These are phyloP conservation scores for Pleochaeta shiraiana DNA, from an alignment of 2,329 filamentous ascomycete genomes.

Conservation along the genomic window DNA sequence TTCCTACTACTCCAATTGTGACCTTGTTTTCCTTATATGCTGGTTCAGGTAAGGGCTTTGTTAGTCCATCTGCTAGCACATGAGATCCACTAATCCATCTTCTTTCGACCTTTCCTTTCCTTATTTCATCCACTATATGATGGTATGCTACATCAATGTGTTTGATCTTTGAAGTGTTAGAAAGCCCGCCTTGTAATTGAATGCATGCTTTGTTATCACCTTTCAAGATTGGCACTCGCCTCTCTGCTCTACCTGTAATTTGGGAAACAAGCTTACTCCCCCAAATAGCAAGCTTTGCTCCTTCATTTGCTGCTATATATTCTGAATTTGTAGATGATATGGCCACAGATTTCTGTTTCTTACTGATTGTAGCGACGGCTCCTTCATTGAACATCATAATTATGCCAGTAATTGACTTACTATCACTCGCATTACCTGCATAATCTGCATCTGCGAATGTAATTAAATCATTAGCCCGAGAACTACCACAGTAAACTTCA, in stretches of 20 bases:
- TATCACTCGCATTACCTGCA: neutral
- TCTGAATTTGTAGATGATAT: neutral
- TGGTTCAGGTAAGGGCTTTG: neutral
- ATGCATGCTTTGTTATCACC: neutral
- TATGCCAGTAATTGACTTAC: neutral
- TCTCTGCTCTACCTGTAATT: neutral
- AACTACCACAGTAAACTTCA: neutral
- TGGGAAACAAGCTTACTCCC: neutral
- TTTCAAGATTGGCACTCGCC: neutral
- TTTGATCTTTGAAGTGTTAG: neutral
- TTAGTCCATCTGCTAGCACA: neutral
- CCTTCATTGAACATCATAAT: neutral
- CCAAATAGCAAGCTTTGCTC: neutral
- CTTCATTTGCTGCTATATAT: neutral
- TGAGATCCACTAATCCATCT: neutral
- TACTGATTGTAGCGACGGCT: neutral
- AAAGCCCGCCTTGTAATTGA: neutral
- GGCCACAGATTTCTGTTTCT: neutral
- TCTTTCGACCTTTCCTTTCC: neutral
- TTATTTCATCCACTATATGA: neutral
- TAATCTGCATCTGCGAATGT: constrained; percentile 2
- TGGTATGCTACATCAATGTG: neutral
- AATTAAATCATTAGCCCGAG: neutral
- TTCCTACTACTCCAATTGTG: neutral
- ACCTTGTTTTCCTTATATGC: neutral